phyloP scores from a whole-genome alignment of 2,329 filamentous ascomycete genomes.

The Aspergillus nomiae region DNA sequence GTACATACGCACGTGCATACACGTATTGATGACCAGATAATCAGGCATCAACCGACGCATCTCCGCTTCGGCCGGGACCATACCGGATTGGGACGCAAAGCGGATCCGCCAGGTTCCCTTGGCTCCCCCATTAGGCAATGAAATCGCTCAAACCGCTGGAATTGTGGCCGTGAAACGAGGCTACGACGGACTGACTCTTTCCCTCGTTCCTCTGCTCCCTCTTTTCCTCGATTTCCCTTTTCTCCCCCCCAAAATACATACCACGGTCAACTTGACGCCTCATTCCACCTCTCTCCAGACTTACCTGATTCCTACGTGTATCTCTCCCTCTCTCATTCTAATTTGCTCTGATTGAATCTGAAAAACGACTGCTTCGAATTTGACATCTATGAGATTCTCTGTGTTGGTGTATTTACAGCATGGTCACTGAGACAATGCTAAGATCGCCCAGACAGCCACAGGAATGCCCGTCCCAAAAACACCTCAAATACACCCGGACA shows the following conservation, averaged over 20 bases:
- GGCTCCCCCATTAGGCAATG: slow-evolving; percentile 11
- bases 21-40: neutral
- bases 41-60: slow-evolving; percentile 7
- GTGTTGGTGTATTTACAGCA: neutral
- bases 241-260: neutral
- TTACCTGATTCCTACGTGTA: neutral
- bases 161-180: slow-evolving; percentile 1
- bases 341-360: neutral
- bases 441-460: neutral
- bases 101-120: slow-evolving; percentile 7
- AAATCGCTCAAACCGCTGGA: neutral
- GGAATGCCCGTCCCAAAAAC: neutral
- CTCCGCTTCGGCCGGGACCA: slow-evolving; percentile 18
- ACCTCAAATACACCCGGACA: neutral
- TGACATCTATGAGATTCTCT: neutral
- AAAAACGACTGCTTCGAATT: neutral
- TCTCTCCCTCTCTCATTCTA: neutral
- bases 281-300: neutral
- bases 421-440: neutral
- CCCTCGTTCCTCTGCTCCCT: neutral
- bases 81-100: neutral
- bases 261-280: neutral
- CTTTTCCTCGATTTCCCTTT: neutral
- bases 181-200: neutral
- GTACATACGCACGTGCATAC: no score